These are phyloP conservation scores for Bipolaris bicolor DNA, from an alignment of 2,329 filamentous ascomycete genomes.

Conservation along the genomic window DNA sequence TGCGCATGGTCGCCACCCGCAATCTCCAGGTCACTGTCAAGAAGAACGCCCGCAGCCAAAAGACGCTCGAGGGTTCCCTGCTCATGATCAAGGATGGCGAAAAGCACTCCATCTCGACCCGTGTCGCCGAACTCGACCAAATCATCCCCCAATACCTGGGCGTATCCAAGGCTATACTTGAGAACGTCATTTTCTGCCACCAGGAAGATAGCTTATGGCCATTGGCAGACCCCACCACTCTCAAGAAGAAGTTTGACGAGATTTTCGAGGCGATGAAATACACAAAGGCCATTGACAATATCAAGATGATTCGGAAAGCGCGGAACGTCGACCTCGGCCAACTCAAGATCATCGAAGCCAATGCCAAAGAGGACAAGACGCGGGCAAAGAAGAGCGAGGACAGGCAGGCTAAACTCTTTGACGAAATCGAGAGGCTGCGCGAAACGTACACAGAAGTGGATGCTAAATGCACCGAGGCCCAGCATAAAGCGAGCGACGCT, in stretches of 20 bases:
- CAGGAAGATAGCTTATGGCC: constrained; percentile 98
- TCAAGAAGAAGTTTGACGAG: constrained; percentile 96
- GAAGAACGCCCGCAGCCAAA: constrained; percentile 75
- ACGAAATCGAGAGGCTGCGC: constrained; percentile 64
- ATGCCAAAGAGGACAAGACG: constrained; percentile 84
- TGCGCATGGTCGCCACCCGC: constrained; percentile 81
- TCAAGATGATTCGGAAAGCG: constrained; percentile 84
- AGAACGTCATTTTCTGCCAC: constrained; percentile 97
- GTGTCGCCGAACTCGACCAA: constrained; percentile 79
- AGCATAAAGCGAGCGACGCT: constrained; percentile 65
- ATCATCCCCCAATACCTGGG: constrained; percentile 86
- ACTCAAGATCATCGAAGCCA: constrained; percentile 74
- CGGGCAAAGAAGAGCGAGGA: constrained; percentile 69
- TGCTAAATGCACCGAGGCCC: constrained; percentile 42
- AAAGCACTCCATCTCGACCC: constrained; percentile 76
- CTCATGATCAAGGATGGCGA: constrained; percentile 80
- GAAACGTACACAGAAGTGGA: constrained; percentile 38
- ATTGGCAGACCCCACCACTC: constrained; percentile 79
- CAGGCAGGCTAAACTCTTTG: constrained; percentile 65
- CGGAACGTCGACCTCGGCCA: constrained; percentile 76
- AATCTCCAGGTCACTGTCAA: constrained; percentile 86
- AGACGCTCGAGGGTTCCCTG: constrained; percentile 83
- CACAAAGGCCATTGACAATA: constrained; percentile 94
- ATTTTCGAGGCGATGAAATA: constrained; percentile 98
- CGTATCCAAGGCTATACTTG: constrained; percentile 86